Percentiles rank a stretch among this genome's conserved stretches.
These are phyloP conservation scores for Auxenochlorella protothecoides DNA, from an alignment of 139 green algal genomes.

Conservation along the genomic window DNA sequence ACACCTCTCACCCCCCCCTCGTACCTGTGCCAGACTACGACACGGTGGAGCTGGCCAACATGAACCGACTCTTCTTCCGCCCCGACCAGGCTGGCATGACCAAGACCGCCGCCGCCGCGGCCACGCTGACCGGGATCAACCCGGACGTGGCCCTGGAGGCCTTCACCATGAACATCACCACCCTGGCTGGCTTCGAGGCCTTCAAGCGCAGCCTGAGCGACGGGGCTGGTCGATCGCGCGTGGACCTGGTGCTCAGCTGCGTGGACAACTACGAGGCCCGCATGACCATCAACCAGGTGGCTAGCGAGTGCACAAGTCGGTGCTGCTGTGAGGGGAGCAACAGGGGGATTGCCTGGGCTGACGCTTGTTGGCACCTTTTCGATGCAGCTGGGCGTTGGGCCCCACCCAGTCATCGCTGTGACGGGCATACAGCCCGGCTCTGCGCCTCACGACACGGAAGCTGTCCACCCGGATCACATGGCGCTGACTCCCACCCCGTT, in stretches of 20 bases:
- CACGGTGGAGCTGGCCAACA: constrained; percentile 95
- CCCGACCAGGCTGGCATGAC: constrained; percentile 92
- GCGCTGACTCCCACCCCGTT: not conserved
- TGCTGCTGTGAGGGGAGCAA: too few species aligned
- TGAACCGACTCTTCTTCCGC: constrained; percentile 98
- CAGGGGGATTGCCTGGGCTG: too few species aligned
- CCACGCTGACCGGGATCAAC: constrained; percentile 86
- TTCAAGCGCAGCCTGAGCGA: constrained; percentile 62
- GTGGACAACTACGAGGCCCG: constrained; percentile 99
- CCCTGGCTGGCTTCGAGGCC: constrained; percentile 72
- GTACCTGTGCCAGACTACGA: constrained; percentile 61
- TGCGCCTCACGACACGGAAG: too few species aligned
- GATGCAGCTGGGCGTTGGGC: too few species aligned
- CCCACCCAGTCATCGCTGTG: too few species aligned
- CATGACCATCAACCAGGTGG: constrained; percentile 92
- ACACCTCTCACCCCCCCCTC: too few species aligned
- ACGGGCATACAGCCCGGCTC: too few species aligned
- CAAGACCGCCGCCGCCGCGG: constrained; percentile 87
- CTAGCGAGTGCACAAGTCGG: too few species aligned
- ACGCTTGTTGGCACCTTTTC: too few species aligned
- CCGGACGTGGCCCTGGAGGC: constrained; percentile 80
- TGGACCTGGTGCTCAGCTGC: constrained; percentile 90
- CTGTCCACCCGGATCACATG: too few species aligned
- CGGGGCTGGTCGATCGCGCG: constrained; percentile 28
- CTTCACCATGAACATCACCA: constrained; percentile 96